A percentile compares a stretch with the other conserved stretches of the same genome.
phyloP scores from a whole-genome alignment of 352 stramenopile species.

The Globisporangium cystogenes region DNA sequence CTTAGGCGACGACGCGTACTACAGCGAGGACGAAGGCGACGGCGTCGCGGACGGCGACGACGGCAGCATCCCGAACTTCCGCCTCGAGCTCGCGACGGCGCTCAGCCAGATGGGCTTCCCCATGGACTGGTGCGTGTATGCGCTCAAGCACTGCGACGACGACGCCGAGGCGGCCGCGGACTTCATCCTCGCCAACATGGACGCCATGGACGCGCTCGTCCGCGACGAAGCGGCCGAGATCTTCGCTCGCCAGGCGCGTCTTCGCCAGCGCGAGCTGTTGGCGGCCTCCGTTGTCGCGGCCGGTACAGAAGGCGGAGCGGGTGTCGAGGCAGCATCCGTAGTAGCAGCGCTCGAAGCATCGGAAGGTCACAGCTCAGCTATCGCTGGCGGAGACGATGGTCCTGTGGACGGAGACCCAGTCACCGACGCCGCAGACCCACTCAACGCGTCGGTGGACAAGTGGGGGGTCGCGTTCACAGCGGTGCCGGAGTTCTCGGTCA shows the following conservation, averaged over 20 bases:
- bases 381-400: constrained; percentile 11
- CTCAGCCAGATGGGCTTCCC: constrained; percentile 85
- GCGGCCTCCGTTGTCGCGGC: neutral
- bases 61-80: constrained; percentile 72
- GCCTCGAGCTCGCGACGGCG: constrained; percentile 73
- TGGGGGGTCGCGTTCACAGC: constrained; percentile 86
- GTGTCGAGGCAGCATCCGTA: neutral
- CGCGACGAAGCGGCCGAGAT: constrained; percentile 70
- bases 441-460: constrained; percentile 39
- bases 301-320: neutral
- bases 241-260: constrained; percentile 35
- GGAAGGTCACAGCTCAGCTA: neutral
- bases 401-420: neutral
- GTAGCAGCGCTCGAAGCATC: neutral
- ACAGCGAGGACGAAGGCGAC: constrained; percentile 80
- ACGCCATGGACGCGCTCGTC: constrained; percentile 73
- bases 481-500: constrained; percentile 81
- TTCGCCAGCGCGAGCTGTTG: constrained; percentile 33
- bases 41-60: constrained; percentile 30
- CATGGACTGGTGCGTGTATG: constrained; percentile 86
- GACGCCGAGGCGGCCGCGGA: constrained; percentile 77
- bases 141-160: constrained; percentile 76
- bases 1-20: constrained; percentile 66
- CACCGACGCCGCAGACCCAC: constrained; percentile 1
- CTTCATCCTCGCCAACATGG: constrained; percentile 83